Evolutionary conservation across 768 basidiomycete species (phyloP).

Genomic region (Auriscalpium microsporum): DNA sequence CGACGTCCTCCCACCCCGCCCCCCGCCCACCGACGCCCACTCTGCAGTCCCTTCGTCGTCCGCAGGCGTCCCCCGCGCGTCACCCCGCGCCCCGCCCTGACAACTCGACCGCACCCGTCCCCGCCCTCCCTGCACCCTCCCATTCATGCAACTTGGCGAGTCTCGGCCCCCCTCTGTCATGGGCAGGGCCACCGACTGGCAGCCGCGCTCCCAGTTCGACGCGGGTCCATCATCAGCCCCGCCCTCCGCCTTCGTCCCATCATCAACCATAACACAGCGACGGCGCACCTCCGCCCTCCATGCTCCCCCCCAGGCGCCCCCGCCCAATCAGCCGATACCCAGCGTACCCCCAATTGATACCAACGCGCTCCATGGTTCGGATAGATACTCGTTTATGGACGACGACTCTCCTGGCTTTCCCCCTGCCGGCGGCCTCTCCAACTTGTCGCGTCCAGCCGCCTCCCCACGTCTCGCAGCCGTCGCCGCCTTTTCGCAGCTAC

Average conservation of each 20-base stretch:
- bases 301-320: constrained; percentile 58
- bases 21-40: too few relatives aligned
- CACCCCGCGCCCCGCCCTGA: not conserved
- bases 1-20: too few relatives aligned
- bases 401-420: constrained; percentile 16
- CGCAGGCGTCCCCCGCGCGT: not conserved
- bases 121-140: not conserved
- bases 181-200: constrained; percentile 28
- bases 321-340: constrained; percentile 69
- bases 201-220: constrained; percentile 16
- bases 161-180: constrained; percentile 21
- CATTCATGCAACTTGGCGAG: constrained; percentile 14
- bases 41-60: not conserved
- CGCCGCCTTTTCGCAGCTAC: constrained; percentile 52
- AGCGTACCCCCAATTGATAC: constrained; percentile 38
- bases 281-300: constrained; percentile 64
- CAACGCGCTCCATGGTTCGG: constrained; percentile 22
- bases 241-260: constrained; percentile 21
- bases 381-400: constrained; percentile 13
- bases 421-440: constrained; percentile 8
- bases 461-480: constrained; percentile 37
- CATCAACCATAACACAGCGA: constrained; percentile 32
- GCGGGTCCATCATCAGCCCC: constrained; percentile 23
- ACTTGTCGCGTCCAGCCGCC: constrained; percentile 14
- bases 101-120: not conserved